Evolutionary conservation across 1,284 basidiomycete species (phyloP).

Genomic region (Microbotryum intermedium): DNA sequence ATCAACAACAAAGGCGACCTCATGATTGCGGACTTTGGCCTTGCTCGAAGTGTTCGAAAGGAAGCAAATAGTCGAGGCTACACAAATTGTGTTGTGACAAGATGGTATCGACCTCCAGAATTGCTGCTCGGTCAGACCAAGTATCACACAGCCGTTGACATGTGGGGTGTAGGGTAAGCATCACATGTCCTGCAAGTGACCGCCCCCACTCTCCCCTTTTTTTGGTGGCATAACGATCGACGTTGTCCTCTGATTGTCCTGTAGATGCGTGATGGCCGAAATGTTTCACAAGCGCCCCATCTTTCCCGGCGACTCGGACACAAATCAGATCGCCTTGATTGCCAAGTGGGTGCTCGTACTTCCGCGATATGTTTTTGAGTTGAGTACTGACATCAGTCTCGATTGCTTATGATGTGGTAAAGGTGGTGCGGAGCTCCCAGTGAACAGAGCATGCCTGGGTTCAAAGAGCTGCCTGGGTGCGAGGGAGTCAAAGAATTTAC

Average conservation of each 20-base stretch:
- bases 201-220: background rate
- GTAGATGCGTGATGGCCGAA: constrained; percentile 83
- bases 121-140: constrained; percentile 75
- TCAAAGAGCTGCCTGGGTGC: constrained; percentile 56
- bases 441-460: constrained; percentile 16
- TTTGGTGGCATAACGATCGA: constrained; percentile 6
- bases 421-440: constrained; percentile 23
- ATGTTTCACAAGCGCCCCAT: constrained; percentile 88
- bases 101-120: constrained; percentile 97
- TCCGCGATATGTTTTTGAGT: no score
- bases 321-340: constrained; percentile 85
- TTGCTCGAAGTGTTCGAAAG: constrained; percentile 56
- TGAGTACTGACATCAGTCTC: background rate
- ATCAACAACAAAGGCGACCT: constrained; percentile 77
- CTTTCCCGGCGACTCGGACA: constrained; percentile 74
- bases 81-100: constrained; percentile 96
- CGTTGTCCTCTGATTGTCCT: background rate
- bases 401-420: background rate
- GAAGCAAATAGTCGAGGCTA: constrained; percentile 47
- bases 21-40: constrained; percentile 92
- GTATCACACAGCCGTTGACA: constrained; percentile 89
- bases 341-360: constrained; percentile 62
- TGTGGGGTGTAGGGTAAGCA: constrained; percentile 92
- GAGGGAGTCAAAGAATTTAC: constrained; percentile 49
- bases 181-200: constrained; percentile 1